phyloP scores from a whole-genome alignment of 1,139 yeast species.

The Protomyces inouyei region DNA sequence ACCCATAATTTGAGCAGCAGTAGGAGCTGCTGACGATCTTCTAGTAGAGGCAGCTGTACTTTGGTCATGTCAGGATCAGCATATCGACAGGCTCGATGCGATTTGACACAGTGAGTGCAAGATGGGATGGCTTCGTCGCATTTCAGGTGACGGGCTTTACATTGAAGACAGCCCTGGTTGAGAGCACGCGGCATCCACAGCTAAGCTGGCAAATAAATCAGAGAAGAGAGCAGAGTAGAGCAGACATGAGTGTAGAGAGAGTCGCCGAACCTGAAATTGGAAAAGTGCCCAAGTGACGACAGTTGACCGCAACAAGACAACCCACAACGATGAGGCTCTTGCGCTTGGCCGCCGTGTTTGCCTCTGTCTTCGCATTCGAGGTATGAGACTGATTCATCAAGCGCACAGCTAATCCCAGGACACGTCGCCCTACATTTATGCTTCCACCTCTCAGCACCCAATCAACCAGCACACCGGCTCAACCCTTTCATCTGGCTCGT shows the following conservation, averaged over 20 bases:
- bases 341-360: background rate
- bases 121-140: background rate
- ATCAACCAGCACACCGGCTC: conserved; percentile 8
- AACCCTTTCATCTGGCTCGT: conserved; percentile 9
- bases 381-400: background rate
- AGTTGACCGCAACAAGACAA: background rate
- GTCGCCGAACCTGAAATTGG: no score
- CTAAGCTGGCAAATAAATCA: background rate
- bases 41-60: background rate
- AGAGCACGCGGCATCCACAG: background rate
- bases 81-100: background rate
- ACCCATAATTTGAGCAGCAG: background rate
- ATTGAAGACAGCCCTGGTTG: background rate
- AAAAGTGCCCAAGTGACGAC: no score
- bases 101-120: background rate
- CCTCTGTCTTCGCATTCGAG: background rate
- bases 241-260: no score
- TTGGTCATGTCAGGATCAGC: background rate
- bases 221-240: no score
- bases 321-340: background rate
- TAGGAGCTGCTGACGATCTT: background rate
- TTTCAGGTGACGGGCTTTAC: background rate
- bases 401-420: background rate
- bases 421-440: conserved; percentile 14
- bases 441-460: conserved; percentile 5